A percentile compares a stretch with the other conserved stretches of the same genome.
Conservation (phyloP, 2,329 filamentous ascomycete species). For the Alternaria angustiovoidea region DNA sequence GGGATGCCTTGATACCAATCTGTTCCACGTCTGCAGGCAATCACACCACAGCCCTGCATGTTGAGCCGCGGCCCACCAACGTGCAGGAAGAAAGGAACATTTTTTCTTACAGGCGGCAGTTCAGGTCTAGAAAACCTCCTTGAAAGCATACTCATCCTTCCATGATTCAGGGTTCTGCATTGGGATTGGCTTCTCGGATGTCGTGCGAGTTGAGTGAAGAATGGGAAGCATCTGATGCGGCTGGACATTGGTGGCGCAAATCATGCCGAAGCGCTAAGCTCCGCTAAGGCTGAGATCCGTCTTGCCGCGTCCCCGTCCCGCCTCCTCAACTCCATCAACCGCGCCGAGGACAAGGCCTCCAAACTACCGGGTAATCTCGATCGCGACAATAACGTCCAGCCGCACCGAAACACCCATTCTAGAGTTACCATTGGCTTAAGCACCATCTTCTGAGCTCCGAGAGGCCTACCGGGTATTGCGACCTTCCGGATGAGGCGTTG, state of each 20-base stretch:
- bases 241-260: constrained; percentile 7
- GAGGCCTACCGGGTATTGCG: no score
- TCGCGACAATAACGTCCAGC: no score
- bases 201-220: neutral
- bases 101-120: no score
- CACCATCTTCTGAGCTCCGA: no score
- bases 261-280: constrained; percentile 2
- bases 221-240: constrained; percentile 1
- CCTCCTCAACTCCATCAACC: neutral
- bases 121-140: neutral
- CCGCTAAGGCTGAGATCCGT: neutral
- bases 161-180: neutral
- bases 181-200: no score
- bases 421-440: no score
- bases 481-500: no score
- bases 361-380: no score
- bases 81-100: neutral
- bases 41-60: neutral
- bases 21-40: constrained; percentile 1
- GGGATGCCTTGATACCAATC: neutral
- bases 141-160: constrained; percentile 7
- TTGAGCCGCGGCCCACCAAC: neutral
- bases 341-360: no score
- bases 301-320: constrained; percentile 10
- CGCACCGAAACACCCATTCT: no score